phyloP scores from a whole-genome alignment of 441 rosid genomes.

The Heliophila coronopifolia region DNA sequence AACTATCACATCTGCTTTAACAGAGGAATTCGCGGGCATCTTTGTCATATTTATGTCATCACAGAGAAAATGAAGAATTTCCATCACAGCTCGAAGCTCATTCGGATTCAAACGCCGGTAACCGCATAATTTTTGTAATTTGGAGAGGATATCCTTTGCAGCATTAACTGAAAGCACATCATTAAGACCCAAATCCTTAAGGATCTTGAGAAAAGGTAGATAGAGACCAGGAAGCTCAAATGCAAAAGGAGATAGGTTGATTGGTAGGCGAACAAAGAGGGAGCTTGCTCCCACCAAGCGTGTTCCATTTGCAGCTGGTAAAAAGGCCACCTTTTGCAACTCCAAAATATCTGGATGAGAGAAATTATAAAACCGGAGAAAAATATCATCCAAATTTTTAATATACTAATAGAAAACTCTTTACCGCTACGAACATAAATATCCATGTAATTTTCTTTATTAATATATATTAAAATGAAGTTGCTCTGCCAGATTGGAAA shows the following conservation, averaged over 20 bases:
- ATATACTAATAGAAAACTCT: neutral
- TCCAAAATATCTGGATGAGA: slow-evolving; percentile 55
- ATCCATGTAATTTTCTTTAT: too few relatives aligned
- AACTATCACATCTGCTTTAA: slow-evolving; percentile 63
- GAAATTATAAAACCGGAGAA: neutral
- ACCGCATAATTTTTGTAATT: slow-evolving; percentile 78
- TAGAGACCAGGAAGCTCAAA: slow-evolving; percentile 84
- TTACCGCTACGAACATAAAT: too few relatives aligned
- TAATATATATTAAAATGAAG: neutral
- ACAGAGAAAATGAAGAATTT: slow-evolving; percentile 68
- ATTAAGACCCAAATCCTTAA: slow-evolving; percentile 86
- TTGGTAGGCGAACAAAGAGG: slow-evolving; percentile 72
- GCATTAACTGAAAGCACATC: slow-evolving; percentile 66
- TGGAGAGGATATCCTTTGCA: slow-evolving; percentile 66
- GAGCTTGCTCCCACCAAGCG: slow-evolving; percentile 75
- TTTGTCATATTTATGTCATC: slow-evolving; percentile 40
- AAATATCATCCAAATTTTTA: slow-evolving; percentile 3
- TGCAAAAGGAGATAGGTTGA: slow-evolving; percentile 91
- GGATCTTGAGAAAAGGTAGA: slow-evolving; percentile 79
- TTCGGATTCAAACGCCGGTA: slow-evolving; percentile 90
- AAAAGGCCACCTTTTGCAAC: slow-evolving; percentile 74
- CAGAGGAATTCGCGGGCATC: slow-evolving; percentile 22
- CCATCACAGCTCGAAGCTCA: slow-evolving; percentile 97
- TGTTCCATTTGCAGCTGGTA: slow-evolving; percentile 97
- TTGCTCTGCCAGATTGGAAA: neutral